Evolutionary conservation across 1,139 yeast genomes (phyloP), one percentile per base, ranked within the genome.

Genomic region (Geotrichum reessii): DNA sequence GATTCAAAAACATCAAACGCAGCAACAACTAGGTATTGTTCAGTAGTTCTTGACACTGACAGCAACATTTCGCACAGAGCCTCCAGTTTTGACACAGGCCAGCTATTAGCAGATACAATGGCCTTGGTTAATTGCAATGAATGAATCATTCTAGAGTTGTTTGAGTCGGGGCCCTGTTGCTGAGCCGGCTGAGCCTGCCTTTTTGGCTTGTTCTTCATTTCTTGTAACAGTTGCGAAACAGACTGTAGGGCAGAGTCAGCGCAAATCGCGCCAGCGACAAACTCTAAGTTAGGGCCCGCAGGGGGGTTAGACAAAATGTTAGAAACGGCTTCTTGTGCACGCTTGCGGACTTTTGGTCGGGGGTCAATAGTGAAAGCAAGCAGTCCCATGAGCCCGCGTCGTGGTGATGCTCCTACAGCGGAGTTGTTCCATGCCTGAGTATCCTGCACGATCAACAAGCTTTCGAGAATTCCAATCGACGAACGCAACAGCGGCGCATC

Each of bases 331-430:
- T 93, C 99, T 66, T 86, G 88, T 1, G 98, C 96, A 76, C 97
- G 84, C 81, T 88, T 90, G 73, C 99, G 84, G 12, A 95, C 96
- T 69, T 95, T 95, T 40, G 99, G 99, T 71, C 99, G 82, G 50
- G 89, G 86, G 71, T 95, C 99, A 57, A 88, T 75, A 0, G 93
- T 82, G 63, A 91, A 78, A 67, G 90, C 92, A 62, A 93, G 75
- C 61, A 95, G 74, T 46, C 96, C 97, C 53, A 83, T 80, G 62
- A 92, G 75, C 27, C 95, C 96, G 75, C 96, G 83, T 69, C 81
- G 82, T 33, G 97, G 96, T 31, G 93, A 85, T 64, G 88, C 78
- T 56, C 81, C 81, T 8, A 69, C 62, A 3, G 68, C 62, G 1
- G 75, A 67, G 57, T 76, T 70, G 47, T 76, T 74, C 99, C 99